A percentile compares a stretch with the other conserved stretches of the same genome.
Conservation (phyloP, 176 grass and related monocot genomes). For the Puccinellia tenuiflora region DNA sequence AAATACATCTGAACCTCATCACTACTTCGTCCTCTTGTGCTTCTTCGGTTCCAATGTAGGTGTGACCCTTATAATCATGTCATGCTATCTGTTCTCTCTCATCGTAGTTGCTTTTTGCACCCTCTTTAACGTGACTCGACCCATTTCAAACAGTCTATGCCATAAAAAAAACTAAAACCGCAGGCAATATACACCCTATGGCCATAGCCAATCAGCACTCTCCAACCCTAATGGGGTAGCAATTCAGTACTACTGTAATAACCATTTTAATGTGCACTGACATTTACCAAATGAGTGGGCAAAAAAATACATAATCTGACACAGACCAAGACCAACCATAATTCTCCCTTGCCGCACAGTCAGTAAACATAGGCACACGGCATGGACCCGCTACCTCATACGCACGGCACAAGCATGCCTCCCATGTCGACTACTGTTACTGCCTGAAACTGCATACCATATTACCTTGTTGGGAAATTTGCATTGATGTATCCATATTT, state of each 20-base stretch:
- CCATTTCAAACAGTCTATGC: conserved; percentile 1
- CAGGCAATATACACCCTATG: background rate
- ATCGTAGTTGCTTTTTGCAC: background rate
- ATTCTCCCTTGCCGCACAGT: background rate
- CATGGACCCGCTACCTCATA: background rate
- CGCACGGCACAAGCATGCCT: background rate
- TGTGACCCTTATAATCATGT: background rate
- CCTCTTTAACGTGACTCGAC: background rate
- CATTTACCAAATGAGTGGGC: background rate
- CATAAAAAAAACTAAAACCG: background rate
- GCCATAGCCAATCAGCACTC: background rate
- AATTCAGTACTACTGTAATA: background rate
- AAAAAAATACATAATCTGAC: background rate
- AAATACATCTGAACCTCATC: background rate
- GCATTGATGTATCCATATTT: background rate
- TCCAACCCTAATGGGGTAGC: background rate
- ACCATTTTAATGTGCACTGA: background rate
- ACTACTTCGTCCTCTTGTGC: background rate
- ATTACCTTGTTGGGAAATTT: background rate
- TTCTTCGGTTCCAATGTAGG: background rate
- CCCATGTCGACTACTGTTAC: background rate
- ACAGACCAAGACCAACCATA: background rate
- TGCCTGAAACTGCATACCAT: background rate
- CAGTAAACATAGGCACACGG: background rate
- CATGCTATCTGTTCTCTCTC: background rate